phyloP scores from a whole-genome alignment of 1,284 basidiomycete species.

The Coriolopsis trogii region DNA sequence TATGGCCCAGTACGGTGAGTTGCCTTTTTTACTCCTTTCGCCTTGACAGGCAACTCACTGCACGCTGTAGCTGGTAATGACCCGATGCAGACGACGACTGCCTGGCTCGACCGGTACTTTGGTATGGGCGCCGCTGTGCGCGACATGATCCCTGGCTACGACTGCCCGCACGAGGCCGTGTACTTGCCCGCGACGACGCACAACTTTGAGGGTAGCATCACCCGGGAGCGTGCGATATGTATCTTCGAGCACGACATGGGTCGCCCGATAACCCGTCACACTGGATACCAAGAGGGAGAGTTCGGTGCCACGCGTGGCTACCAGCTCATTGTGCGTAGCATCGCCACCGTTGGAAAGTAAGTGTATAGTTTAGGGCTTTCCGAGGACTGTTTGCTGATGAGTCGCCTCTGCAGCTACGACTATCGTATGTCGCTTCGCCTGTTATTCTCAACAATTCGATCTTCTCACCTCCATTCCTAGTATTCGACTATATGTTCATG shows the following conservation, averaged over 20 bases:
- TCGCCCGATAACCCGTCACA: slow-evolving; percentile 61
- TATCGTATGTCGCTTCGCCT: slow-evolving; percentile 43
- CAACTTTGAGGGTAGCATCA: slow-evolving; percentile 44
- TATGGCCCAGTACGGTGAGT: slow-evolving; percentile 62
- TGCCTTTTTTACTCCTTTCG: neutral
- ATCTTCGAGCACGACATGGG: slow-evolving; percentile 65
- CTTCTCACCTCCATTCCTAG: slow-evolving; percentile 24
- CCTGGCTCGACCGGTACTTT: slow-evolving; percentile 68
- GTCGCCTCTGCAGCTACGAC: slow-evolving; percentile 48
- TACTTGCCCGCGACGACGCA: slow-evolving; percentile 62
- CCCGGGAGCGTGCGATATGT: slow-evolving; percentile 57
- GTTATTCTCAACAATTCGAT: neutral
- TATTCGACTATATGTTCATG: slow-evolving; percentile 71
- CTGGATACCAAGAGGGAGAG: slow-evolving; percentile 51
- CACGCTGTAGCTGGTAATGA: slow-evolving; percentile 55
- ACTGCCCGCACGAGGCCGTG: slow-evolving; percentile 64
- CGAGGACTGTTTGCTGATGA: neutral
- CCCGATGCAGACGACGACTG: slow-evolving; percentile 63
- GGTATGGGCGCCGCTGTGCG: slow-evolving; percentile 62
- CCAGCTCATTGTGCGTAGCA: slow-evolving; percentile 56
- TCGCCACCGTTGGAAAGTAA: slow-evolving; percentile 65
- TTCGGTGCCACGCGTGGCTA: slow-evolving; percentile 64
- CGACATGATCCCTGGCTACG: slow-evolving; percentile 63
- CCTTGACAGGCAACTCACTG: neutral
- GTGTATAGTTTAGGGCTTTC: slow-evolving; percentile 27